Evolutionary conservation across 2,329 filamentous ascomycete species (phyloP), one percentile per base, ranked within the genome.

Genomic region (Coleophoma crateriformis): DNA sequence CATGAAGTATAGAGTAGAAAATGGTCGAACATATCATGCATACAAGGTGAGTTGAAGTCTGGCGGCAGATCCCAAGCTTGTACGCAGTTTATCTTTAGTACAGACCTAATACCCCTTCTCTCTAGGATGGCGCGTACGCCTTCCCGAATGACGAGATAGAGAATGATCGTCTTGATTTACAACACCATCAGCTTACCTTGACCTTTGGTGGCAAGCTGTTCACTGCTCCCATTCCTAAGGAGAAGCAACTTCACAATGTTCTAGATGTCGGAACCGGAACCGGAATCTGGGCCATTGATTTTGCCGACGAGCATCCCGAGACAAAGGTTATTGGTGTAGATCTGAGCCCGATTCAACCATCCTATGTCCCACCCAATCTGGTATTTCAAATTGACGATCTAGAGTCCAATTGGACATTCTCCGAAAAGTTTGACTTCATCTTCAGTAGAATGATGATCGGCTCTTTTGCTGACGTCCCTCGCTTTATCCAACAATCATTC

Each of bases 361-460:
- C 8, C 27, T 27, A 27, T 27, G 6, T 27, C 27, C 27, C 35
- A 12, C 35, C 35, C 4, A 38, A 38, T 5, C 7, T 17, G 14
- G 15, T 17, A 38, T 38, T 38, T 38, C 35, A 38, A 13, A 71
- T 79, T n/a, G 75, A 78, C 52, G 75, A 79, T 55, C 64, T 73
- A 7, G 72, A 77, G 57, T 66, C 73, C 47, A 63, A 69, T 6
- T 80, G 76, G 77, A 64, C 71, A 11, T 54, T 47, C 4, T 73
- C 71, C 48, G 59, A 67, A 2, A 65, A 74, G 53, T 78, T 77
- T 56, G 74, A 78, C 58, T 73, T 70, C 52, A 72, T 79, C 49
- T 73, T 78, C 58, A 61, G 65, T 22, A 67, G 75, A 19, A 66
- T 72, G 58, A 52, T 54, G 49, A 53, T 50, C 0, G 49, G 50